A percentile compares a stretch with the other conserved stretches of the same genome.
Conservation (phyloP, 495 filamentous ascomycete genomes). For the Neurospora sp. region DNA sequence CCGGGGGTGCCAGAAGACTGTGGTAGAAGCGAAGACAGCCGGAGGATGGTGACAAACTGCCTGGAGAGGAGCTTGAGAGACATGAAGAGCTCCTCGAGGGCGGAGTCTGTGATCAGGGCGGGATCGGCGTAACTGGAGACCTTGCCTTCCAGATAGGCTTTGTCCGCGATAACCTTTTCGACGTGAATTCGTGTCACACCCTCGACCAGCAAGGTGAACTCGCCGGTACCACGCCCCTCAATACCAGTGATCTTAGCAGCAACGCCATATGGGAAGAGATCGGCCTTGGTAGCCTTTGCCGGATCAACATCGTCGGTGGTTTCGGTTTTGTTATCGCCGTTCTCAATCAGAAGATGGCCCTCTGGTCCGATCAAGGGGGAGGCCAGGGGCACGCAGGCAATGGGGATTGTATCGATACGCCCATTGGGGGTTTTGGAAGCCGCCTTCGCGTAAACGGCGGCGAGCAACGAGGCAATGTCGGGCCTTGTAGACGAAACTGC, state of each 20-base stretch:
- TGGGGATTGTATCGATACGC: slow-evolving; percentile 52
- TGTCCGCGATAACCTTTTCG: slow-evolving; percentile 63
- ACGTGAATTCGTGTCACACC: slow-evolving; percentile 69
- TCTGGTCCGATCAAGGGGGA: slow-evolving; percentile 57
- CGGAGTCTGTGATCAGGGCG: slow-evolving; percentile 31
- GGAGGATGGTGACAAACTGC: slow-evolving; percentile 70
- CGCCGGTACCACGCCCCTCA: slow-evolving; percentile 66
- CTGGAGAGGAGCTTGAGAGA: slow-evolving; percentile 72
- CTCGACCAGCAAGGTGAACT: slow-evolving; percentile 76
- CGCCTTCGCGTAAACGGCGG: slow-evolving; percentile 59
- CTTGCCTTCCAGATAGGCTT: slow-evolving; percentile 77
- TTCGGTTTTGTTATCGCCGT: slow-evolving; percentile 30
- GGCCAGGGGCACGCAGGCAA: slow-evolving; percentile 73
- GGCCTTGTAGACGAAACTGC: slow-evolving; percentile 62
- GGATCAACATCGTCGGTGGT: slow-evolving; percentile 28
- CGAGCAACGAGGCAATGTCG: slow-evolving; percentile 74
- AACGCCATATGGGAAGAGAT: slow-evolving; percentile 68
- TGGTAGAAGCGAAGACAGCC: slow-evolving; percentile 68
- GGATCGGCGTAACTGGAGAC: slow-evolving; percentile 34
- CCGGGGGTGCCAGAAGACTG: slow-evolving; percentile 43
- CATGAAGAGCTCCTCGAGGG: slow-evolving; percentile 59
- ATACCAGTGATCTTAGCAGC: slow-evolving; percentile 76
- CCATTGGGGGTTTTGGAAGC: slow-evolving; percentile 53
- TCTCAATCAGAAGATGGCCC: slow-evolving; percentile 60
- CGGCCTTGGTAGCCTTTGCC: slow-evolving; percentile 51